Evolutionary conservation across 495 filamentous ascomycete genomes (phyloP), one percentile per base, ranked within the genome.

Genomic region (Xylaria curta): DNA sequence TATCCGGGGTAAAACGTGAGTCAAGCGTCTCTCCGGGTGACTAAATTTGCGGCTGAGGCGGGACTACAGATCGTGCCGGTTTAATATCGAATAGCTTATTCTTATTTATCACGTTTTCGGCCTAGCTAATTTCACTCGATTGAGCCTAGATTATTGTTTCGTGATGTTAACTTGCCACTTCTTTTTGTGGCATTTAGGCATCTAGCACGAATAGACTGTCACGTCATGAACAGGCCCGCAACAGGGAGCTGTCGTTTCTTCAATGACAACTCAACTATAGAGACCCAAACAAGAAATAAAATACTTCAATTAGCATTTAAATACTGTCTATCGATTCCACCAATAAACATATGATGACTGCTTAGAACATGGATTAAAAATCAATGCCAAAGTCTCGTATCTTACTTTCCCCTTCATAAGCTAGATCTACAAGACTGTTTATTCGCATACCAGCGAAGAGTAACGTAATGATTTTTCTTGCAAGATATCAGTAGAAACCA

Each of bases 21-120:
- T 38, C 36, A 38, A 38, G 36, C 36, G 36, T 38, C 36, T 38
- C 36, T 38, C 36, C 36, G 0, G 6, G 36, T 8, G 19, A 40
- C 4, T 19, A 19, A 10, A 40, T 38, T 40, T 61, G 58, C 19
- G 58, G 58, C 58, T 61, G 58, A 61, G 58, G n/a, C 19, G 58
- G 33, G 17, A 59, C 46, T 26, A 26, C 9, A 53, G n/a, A 53
- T 53, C 8, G 21, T 53, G 46, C 46, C 46, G 44, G 44, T 46
- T 46, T 19, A 46, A 13, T 17, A 17, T 49, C 15, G 47, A 51
- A 51, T 51, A 51, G 47, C 47, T 51, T 51, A 24, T 51, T 21
- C n/a, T 51, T 8, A 51, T n/a, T 21, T 51, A 51, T n/a, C 19
- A 9, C 17, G 8, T n/a, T 53, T n/a, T 24, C 24, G 49, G 46